Percentiles rank a stretch among this genome's conserved stretches.
These are phyloP conservation scores for Mangifera indica DNA, from an alignment of 345 rosid species.

Conservation along the genomic window DNA sequence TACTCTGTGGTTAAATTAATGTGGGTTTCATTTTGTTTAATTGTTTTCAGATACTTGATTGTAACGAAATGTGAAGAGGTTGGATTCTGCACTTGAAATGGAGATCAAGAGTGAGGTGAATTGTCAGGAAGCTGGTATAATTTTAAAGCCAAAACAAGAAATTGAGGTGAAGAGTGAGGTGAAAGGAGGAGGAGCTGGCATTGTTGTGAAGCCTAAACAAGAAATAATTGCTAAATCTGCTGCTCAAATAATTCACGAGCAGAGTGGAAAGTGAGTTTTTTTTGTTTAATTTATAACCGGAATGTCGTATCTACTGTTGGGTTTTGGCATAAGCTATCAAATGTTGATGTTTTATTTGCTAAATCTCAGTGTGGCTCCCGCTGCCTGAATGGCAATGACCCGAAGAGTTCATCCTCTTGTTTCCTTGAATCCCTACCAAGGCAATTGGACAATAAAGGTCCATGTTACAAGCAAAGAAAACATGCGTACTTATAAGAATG, in stretches of 20 bases:
- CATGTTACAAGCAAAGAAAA: constrained; percentile 77
- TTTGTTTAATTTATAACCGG: background rate
- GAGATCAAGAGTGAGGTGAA: constrained; percentile 45
- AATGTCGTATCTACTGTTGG: background rate
- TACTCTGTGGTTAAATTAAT: background rate
- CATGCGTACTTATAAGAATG: constrained; percentile 85
- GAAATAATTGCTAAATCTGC: constrained; percentile 68
- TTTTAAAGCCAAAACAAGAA: constrained; percentile 50
- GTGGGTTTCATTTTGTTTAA: background rate
- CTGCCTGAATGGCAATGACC: constrained; percentile 83
- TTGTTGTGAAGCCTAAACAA: constrained; percentile 68
- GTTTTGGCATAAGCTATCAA: background rate
- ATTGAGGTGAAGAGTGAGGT: constrained; percentile 29
- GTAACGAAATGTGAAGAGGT: constrained; percentile 71
- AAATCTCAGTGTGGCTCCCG: constrained; percentile 72
- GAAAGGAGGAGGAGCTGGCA: constrained; percentile 31
- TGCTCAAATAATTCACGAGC: constrained; percentile 75
- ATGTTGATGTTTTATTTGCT: background rate
- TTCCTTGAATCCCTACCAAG: constrained; percentile 94
- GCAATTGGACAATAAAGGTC: constrained; percentile 92
- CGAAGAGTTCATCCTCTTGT: constrained; percentile 90
- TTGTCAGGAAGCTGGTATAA: constrained; percentile 24
- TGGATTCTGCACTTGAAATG: constrained; percentile 61
- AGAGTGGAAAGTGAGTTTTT: constrained; percentile 60
- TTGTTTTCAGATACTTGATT: constrained; percentile 57